Percentiles rank a stretch among this genome's conserved stretches.
Evolutionary conservation across 1,284 basidiomycete genomes (phyloP).

Genomic region (Ustilago hordei): DNA sequence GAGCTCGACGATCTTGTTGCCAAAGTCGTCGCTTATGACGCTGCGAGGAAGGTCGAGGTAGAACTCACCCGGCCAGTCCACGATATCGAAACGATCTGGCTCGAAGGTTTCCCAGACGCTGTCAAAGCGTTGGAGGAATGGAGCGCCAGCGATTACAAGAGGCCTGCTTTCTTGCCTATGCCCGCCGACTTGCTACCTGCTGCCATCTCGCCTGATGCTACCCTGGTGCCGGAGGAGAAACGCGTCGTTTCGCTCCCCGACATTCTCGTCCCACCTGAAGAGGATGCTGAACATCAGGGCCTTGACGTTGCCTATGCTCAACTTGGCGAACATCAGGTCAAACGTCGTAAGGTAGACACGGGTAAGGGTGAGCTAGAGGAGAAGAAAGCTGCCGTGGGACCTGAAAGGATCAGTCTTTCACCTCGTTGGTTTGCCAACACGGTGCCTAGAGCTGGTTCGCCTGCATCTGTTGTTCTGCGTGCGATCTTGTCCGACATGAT

Average conservation of each 20-base stretch:
- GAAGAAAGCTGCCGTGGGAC: conserved; percentile 57
- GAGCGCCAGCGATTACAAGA: conserved; percentile 38
- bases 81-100: conserved; percentile 45
- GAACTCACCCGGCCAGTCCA: conserved; percentile 55
- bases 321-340: conserved; percentile 39
- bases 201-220: conserved; percentile 50
- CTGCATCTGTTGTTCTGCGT: conserved; percentile 83
- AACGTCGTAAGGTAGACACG: conserved; percentile 45
- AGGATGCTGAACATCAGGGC: conserved; percentile 61
- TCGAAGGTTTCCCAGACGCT: conserved; percentile 62
- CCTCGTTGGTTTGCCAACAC: conserved; percentile 62
- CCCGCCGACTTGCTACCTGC: conserved; percentile 63
- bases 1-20: conserved; percentile 63
- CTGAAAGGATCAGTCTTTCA: conserved; percentile 41
- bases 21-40: conserved; percentile 53
- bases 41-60: conserved; percentile 50
- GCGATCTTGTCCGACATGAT: conserved; percentile 84
- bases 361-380: conserved; percentile 61
- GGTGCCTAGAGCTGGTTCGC: conserved; percentile 79
- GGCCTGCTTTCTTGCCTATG: conserved; percentile 57
- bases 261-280: conserved; percentile 62
- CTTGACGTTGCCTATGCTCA: conserved; percentile 37
- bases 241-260: conserved; percentile 52
- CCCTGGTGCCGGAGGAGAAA: conserved; percentile 31
- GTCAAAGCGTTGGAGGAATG: conserved; percentile 56